phyloP scores from a whole-genome alignment of 129 eudicot species.

The Sambucus nigra region DNA sequence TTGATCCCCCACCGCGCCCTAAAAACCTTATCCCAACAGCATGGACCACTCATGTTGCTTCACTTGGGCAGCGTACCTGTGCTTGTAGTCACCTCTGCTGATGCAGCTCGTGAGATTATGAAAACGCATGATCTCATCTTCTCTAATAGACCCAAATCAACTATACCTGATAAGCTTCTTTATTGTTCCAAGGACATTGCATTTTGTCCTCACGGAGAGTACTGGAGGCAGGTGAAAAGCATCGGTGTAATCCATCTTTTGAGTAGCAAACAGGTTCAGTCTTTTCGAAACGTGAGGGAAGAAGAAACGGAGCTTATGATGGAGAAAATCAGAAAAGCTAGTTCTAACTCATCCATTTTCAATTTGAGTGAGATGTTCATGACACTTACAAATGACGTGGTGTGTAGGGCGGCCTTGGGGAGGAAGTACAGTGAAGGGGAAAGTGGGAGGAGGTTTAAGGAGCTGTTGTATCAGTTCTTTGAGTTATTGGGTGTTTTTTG shows the following conservation, averaged over 20 bases:
- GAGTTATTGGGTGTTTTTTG: constrained; percentile 25
- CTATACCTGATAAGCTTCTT: constrained; percentile 21
- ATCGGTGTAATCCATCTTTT: constrained; percentile 46
- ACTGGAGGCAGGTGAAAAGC: constrained; percentile 66
- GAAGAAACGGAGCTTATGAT: constrained; percentile 35
- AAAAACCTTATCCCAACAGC: constrained; percentile 27
- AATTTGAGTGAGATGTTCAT: constrained; percentile 34
- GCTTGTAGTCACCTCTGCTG: constrained; percentile 51
- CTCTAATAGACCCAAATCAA: constrained; percentile 39
- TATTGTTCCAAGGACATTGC: constrained; percentile 40
- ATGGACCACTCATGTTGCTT: constrained; percentile 53
- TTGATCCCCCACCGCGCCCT: constrained; percentile 44
- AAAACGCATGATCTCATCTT: constrained; percentile 52
- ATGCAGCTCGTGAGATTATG: constrained; percentile 57
- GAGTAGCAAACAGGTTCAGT: constrained; percentile 46
- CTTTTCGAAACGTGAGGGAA: constrained; percentile 26
- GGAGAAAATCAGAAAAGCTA: constrained; percentile 19
- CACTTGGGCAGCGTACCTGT: constrained; percentile 45
- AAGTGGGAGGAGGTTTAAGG: constrained; percentile 23
- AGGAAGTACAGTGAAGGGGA: constrained; percentile 34
- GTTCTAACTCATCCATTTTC: constrained; percentile 7
- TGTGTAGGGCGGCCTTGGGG: constrained; percentile 52
- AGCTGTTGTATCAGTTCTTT: constrained; percentile 24
- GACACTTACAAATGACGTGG: constrained; percentile 29
- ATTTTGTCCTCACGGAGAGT: constrained; percentile 55